These are phyloP conservation scores for Phytophthora rubi DNA, from an alignment of 352 stramenopile species.

Conservation along the genomic window DNA sequence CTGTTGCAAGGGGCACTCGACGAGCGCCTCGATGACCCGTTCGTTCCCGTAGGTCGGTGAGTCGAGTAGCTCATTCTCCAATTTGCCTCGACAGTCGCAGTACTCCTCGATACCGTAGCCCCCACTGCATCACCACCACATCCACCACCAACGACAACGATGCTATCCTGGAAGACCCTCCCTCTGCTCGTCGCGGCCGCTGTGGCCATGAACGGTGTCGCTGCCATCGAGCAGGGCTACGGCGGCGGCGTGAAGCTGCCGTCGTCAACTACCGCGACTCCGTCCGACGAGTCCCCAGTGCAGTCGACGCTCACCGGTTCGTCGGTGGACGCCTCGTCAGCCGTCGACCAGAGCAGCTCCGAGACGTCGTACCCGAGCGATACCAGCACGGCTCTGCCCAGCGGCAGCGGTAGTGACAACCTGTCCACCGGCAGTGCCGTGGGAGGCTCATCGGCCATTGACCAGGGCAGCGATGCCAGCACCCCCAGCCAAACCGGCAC, in stretches of 20 bases:
- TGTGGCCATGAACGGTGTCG: constrained; percentile 31
- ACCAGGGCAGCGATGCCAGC: constrained; percentile 9
- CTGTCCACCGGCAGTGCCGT: constrained; percentile 14
- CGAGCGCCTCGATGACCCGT: constrained; percentile 7
- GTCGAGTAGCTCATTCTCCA: constrained; percentile 27
- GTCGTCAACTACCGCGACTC: constrained; percentile 17
- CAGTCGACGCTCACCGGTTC: constrained; percentile 7
- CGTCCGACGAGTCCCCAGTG: constrained; percentile 18
- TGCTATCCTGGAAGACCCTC: constrained; percentile 32
- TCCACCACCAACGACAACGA: background rate
- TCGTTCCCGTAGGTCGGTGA: background rate
- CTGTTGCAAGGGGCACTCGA: constrained; percentile 18
- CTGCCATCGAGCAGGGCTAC: constrained; percentile 31
- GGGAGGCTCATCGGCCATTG: constrained; percentile 19
- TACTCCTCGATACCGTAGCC: background rate
- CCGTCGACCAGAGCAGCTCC: constrained; percentile 9
- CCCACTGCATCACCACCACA: background rate
- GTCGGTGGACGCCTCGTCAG: constrained; percentile 20
- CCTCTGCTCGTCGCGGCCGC: constrained; percentile 28
- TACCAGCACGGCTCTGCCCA: constrained; percentile 28
- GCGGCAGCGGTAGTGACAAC: constrained; percentile 15
- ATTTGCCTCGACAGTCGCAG: constrained; percentile 24
- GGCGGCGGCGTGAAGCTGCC: constrained; percentile 19
- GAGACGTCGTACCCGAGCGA: constrained; percentile 17
- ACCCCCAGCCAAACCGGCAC: constrained; percentile 13